phyloP scores from a whole-genome alignment of 1,284 basidiomycete genomes.

The Taiwanofungus camphoratus region DNA sequence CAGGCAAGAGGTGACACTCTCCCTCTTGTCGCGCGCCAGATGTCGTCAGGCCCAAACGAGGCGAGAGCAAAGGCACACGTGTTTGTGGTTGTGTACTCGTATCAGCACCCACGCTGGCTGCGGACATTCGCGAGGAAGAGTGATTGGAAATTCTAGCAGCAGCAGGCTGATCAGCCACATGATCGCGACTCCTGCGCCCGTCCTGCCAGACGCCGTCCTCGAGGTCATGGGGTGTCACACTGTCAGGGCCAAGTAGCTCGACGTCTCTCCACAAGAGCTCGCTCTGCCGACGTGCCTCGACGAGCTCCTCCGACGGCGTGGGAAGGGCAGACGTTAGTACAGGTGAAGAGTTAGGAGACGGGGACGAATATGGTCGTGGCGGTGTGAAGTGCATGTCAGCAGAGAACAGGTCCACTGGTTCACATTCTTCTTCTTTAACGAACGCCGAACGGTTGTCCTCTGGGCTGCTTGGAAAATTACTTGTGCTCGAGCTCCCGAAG shows the following conservation, averaged over 20 bases:
- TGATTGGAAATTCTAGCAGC: slow-evolving; percentile 13
- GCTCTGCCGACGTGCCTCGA: slow-evolving; percentile 17
- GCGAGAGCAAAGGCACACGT: slow-evolving; percentile 8
- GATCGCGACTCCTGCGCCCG: slow-evolving; percentile 4
- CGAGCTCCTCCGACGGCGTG: slow-evolving; percentile 15
- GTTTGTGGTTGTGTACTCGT: background rate
- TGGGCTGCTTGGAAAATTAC: slow-evolving; percentile 10
- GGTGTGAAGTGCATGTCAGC: slow-evolving; percentile 15
- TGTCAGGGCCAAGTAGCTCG: slow-evolving; percentile 45
- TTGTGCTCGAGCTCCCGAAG: slow-evolving; percentile 5
- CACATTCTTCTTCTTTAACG: slow-evolving; percentile 32
- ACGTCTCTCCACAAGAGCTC: slow-evolving; percentile 40
- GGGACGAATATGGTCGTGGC: slow-evolving; percentile 9
- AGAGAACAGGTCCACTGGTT: slow-evolving; percentile 16
- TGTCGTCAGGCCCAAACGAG: slow-evolving; percentile 16
- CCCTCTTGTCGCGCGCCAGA: slow-evolving; percentile 1
- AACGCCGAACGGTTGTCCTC: slow-evolving; percentile 26
- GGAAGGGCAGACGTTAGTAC: slow-evolving; percentile 9
- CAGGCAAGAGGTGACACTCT: slow-evolving; percentile 5
- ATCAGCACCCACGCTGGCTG: background rate
- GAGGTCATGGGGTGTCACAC: slow-evolving; percentile 38
- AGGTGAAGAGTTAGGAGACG: slow-evolving; percentile 13
- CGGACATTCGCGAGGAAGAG: slow-evolving; percentile 1
- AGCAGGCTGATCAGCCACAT: background rate
- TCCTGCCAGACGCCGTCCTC: slow-evolving; percentile 36